Base-by-base conservation (phyloP, 495 filamentous ascomycete species). In the Trichocladium antarcticum region DNA sequence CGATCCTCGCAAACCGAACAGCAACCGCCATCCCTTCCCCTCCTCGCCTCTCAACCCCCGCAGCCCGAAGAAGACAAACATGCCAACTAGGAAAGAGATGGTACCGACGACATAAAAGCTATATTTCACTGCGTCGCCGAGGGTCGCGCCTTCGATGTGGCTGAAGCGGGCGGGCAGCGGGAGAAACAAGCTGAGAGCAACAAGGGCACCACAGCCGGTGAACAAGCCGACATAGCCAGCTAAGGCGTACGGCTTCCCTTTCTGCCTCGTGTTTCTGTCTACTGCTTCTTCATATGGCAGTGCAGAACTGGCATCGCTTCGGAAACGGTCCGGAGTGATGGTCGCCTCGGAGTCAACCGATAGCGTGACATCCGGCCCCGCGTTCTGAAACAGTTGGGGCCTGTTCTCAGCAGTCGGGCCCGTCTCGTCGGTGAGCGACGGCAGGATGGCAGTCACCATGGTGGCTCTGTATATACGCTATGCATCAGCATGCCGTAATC, bases 361-460 rank as follows among this genome's bases (percentile, higher is more conserved):
- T 28, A 67, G 59, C 2, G 74, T 62, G 2, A 75, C 54, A 49
- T 71, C 75, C 44, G 64, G 58, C 40, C 67, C 57, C 29, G 37
- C 43, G 21, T 54, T 36, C 7, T 56, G 52, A 1, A 40, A 16
- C 28, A 56, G 41, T 35, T 55, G 44, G 14, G 46, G 50, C 2
- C 19, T n/a, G 10, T 34, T 62, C 34, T 64, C 60, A 21, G 48
- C 58, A 17, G 49, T 52, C 34, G 58, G 46, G 42, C 53, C 35
- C 47, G 53, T 58, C 43, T 73, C 59, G 60, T 68, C 74, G 15
- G 87, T 89, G 61, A 98, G 85, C 6, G 84, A 82, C 1, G 92
- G 93, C 15, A 97, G 72, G 21, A 93, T 85, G 1, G 92, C 92
- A 5, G 93, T 96, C 24, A 99, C 92, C 92, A 99, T 99, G 1